These are phyloP conservation scores for Austroboletus novae-zelandiae DNA, from an alignment of 1,284 basidiomycete species.

Conservation along the genomic window DNA sequence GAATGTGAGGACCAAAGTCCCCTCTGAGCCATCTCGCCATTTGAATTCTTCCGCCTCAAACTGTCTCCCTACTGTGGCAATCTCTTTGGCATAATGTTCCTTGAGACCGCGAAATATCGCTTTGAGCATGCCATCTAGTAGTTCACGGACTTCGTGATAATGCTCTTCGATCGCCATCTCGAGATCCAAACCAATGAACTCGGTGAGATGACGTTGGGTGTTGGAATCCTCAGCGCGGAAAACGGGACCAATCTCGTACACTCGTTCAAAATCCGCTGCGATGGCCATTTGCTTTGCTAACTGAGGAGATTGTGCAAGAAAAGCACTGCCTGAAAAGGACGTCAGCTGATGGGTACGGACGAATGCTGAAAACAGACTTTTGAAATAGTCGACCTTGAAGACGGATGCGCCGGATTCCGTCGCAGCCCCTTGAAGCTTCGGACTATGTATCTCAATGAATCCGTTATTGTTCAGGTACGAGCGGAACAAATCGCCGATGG, in stretches of 20 bases:
- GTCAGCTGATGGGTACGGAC: conserved; percentile 7
- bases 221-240: conserved; percentile 99
- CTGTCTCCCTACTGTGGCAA: conserved; percentile 80
- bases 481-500: conserved; percentile 87
- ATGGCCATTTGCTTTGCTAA: conserved; percentile 99
- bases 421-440: conserved; percentile 95
- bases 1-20: conserved; percentile 82
- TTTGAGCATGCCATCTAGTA: conserved; percentile 82
- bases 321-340: conserved; percentile 67
- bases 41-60: conserved; percentile 92
- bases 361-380: conserved; percentile 54
- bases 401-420: conserved; percentile 97
- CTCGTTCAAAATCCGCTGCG: conserved; percentile 95
- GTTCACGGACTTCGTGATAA: conserved; percentile 93
- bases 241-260: conserved; percentile 95
- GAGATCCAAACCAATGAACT: conserved; percentile 98
- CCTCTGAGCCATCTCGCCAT: conserved; percentile 62
- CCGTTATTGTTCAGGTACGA: conserved; percentile 74
- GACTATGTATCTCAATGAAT: conserved; percentile 96
- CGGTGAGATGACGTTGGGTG: conserved; percentile 97
- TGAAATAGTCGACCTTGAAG: conserved; percentile 98
- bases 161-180: conserved; percentile 99
- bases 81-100: conserved; percentile 77
- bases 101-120: conserved; percentile 82
- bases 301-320: conserved; percentile 95